These are phyloP conservation scores for Botryotinia calthae DNA, from an alignment of 2,329 filamentous ascomycete genomes.

Conservation along the genomic window DNA sequence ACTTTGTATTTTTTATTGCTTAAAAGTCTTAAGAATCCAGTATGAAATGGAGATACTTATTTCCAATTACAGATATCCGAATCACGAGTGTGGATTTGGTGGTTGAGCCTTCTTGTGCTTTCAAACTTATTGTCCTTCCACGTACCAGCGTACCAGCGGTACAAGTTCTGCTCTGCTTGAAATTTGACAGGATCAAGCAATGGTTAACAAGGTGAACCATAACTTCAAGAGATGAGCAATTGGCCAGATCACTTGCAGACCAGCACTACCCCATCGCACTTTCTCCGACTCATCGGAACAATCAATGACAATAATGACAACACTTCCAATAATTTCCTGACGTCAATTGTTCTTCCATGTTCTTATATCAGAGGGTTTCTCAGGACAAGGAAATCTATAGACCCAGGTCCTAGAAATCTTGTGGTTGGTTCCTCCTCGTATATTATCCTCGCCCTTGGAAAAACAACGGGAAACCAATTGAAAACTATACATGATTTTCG, in stretches of 20 bases:
- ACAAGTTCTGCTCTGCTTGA: background rate
- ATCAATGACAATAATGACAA: background rate
- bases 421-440: background rate
- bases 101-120: background rate
- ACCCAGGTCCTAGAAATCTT: background rate
- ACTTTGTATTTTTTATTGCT: background rate
- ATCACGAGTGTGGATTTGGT: background rate
- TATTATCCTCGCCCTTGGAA: background rate
- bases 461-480: background rate
- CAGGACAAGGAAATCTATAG: background rate
- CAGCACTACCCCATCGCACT: slow-evolving; percentile 1
- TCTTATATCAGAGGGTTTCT: background rate
- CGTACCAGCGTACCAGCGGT: background rate
- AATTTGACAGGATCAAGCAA: background rate
- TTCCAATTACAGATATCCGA: background rate
- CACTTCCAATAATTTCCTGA: background rate
- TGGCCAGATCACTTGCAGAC: background rate
- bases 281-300: background rate
- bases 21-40: background rate
- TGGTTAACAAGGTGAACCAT: slow-evolving; percentile 6
- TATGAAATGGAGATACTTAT: background rate
- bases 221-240: background rate
- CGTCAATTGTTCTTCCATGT: slow-evolving; percentile 5
- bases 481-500: background rate
- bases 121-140: background rate